Evolutionary conservation across 2,329 filamentous ascomycete species (phyloP).

Genomic region (Hymenoscyphus albidus): DNA sequence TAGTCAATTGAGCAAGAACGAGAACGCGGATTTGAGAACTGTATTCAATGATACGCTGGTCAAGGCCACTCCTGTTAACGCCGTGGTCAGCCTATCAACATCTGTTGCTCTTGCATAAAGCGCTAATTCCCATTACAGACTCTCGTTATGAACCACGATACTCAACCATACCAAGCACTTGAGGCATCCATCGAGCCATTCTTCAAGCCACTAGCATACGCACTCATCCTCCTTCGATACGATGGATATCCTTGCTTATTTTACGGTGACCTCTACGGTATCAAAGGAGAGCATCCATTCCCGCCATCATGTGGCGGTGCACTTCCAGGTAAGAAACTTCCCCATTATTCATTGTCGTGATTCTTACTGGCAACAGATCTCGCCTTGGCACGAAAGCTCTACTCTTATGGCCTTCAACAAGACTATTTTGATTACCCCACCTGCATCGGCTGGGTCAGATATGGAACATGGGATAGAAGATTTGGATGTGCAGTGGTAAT

Average conservation of each 20-base stretch:
- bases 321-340: background rate
- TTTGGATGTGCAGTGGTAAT: conserved; percentile 54
- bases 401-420: conserved; percentile 61
- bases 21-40: conserved; percentile 56
- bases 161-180: conserved; percentile 59
- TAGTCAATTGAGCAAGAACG: conserved; percentile 52
- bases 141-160: conserved; percentile 71
- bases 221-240: conserved; percentile 63
- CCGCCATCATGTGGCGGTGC: conserved; percentile 44
- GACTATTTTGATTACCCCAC: conserved; percentile 60
- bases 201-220: conserved; percentile 70
- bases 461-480: conserved; percentile 46
- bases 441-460: conserved; percentile 56
- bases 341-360: background rate
- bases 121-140: conserved; percentile 40
- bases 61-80: conserved; percentile 47
- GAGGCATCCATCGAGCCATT: conserved; percentile 59
- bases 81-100: conserved; percentile 46
- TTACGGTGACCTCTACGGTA: conserved; percentile 67
- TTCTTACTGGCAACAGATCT: conserved; percentile 53
- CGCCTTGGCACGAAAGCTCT: conserved; percentile 59
- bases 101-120: background rate
- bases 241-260: conserved; percentile 65
- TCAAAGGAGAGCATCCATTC: conserved; percentile 44
- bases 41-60: conserved; percentile 62